A percentile compares a stretch with the other conserved stretches of the same genome.
These are phyloP conservation scores for Discostella stelligera DNA, from an alignment of 352 stramenopile species.

Conservation along the genomic window DNA sequence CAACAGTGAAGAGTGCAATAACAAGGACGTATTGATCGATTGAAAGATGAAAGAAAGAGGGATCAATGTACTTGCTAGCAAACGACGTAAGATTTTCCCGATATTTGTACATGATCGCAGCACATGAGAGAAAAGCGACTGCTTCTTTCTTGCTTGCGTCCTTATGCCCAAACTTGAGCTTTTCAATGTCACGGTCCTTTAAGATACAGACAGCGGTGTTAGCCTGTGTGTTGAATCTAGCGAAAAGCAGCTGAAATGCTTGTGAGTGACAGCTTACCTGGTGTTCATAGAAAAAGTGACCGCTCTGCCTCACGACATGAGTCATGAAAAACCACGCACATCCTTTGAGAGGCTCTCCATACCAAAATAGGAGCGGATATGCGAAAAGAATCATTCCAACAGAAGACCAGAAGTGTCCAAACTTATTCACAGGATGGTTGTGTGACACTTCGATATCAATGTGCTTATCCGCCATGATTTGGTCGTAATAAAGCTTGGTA, in stretches of 20 bases:
- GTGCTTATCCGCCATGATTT: slow-evolving; percentile 62
- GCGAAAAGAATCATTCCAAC: slow-evolving; percentile 58
- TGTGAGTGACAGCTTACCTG: slow-evolving; percentile 24
- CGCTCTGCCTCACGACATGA: slow-evolving; percentile 52
- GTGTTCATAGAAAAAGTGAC: slow-evolving; percentile 65
- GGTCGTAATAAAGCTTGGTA: slow-evolving; percentile 41
- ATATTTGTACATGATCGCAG: slow-evolving; percentile 39
- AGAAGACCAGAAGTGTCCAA: slow-evolving; percentile 56
- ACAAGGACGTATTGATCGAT: slow-evolving; percentile 51
- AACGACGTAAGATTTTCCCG: slow-evolving; percentile 27
- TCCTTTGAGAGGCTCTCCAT: slow-evolving; percentile 36
- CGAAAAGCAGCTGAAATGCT: not conserved
- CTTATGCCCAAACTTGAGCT: slow-evolving; percentile 67
- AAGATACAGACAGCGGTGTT: not conserved
- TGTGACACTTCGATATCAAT: slow-evolving; percentile 64
- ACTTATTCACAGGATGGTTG: slow-evolving; percentile 64
- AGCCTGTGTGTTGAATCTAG: not conserved
- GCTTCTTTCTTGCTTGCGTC: slow-evolving; percentile 57
- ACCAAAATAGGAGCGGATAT: slow-evolving; percentile 53
- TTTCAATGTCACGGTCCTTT: slow-evolving; percentile 60
- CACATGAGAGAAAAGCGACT: slow-evolving; percentile 35
- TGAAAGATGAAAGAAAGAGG: slow-evolving; percentile 39
- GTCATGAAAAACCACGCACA: slow-evolving; percentile 54
- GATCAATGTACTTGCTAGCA: slow-evolving; percentile 28
- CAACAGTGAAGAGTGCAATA: slow-evolving; percentile 53